phyloP scores from a whole-genome alignment of 192 early-diverging fungal genomes.

The Coemansia sp. region DNA sequence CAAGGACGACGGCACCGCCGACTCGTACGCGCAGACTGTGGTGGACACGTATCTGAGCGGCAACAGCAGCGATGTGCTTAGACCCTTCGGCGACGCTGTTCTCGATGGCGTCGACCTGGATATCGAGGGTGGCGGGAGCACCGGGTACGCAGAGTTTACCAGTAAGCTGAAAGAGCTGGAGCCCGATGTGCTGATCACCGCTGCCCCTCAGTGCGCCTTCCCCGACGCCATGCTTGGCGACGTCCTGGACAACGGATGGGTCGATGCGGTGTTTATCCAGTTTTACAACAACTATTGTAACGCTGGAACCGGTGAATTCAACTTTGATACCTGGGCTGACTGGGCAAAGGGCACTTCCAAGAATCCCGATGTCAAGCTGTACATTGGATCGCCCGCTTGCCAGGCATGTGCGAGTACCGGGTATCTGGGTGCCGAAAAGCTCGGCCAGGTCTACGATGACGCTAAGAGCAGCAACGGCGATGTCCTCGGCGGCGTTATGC shows the following conservation, averaged over 20 bases:
- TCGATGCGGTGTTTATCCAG: conserved; percentile 57
- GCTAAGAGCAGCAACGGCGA: conserved; percentile 25
- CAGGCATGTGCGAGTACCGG: conserved; percentile 40
- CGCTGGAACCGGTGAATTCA: conserved; percentile 34
- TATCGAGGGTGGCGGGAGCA: conserved; percentile 40
- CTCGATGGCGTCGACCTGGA: conserved; percentile 58
- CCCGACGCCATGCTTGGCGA: conserved; percentile 50
- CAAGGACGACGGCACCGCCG: conserved; percentile 11
- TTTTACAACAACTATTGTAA: conserved; percentile 61
- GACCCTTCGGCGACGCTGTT: conserved; percentile 52
- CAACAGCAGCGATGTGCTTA: conserved; percentile 20
- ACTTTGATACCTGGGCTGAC: conserved; percentile 54
- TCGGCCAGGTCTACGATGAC: conserved; percentile 25
- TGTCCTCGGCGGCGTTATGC: conserved; percentile 60
- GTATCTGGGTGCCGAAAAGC: conserved; percentile 28
- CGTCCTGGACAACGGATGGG: conserved; percentile 52
- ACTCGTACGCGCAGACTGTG: conserved; percentile 45
- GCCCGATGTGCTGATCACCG: conserved; percentile 49
- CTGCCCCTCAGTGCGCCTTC: conserved; percentile 56
- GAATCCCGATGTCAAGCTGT: conserved; percentile 51
- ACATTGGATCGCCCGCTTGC: conserved; percentile 52
- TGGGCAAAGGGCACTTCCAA: conserved; percentile 49
- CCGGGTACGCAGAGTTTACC: conserved; percentile 46
- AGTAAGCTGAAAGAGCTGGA: conserved; percentile 27
- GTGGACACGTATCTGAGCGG: conserved; percentile 58